Evolutionary conservation across 768 basidiomycete species (phyloP).

Genomic region (Auriscalpium microsporum): DNA sequence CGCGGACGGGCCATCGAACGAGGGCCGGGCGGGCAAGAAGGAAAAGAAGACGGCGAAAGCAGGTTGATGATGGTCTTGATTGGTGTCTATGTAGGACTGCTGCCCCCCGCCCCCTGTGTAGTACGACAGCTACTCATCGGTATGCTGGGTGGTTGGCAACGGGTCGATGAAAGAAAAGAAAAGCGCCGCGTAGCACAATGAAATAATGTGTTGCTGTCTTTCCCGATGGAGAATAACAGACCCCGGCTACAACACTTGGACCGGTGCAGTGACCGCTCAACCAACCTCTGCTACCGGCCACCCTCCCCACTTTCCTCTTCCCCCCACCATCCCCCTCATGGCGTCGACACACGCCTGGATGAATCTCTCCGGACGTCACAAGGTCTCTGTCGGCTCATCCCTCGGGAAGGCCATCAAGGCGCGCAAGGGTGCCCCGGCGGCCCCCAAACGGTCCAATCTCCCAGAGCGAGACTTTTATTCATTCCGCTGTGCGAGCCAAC

Average conservation of each 20-base stretch:
- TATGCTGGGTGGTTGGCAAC: too few species aligned
- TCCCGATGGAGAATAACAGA: too few species aligned
- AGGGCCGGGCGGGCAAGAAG: slow-evolving; percentile 28
- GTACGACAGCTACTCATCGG: too few species aligned
- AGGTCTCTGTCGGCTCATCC: slow-evolving; percentile 54
- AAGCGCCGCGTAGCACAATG: background rate
- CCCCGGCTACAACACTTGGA: too few species aligned
- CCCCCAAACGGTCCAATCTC: slow-evolving; percentile 37
- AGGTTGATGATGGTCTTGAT: background rate
- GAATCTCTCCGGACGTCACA: slow-evolving; percentile 36
- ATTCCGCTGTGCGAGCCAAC: slow-evolving; percentile 52
- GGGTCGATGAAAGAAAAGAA: background rate
- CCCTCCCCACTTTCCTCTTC: background rate
- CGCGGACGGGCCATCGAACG: slow-evolving; percentile 24
- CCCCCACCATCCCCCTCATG: background rate
- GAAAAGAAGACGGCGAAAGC: slow-evolving; percentile 31
- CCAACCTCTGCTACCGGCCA: background rate
- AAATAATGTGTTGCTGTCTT: background rate
- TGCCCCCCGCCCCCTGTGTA: background rate
- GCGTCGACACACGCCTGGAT: slow-evolving; percentile 13
- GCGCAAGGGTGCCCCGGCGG: slow-evolving; percentile 40
- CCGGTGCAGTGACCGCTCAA: too few species aligned
- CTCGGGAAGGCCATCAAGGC: slow-evolving; percentile 60
- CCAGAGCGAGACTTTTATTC: slow-evolving; percentile 68
- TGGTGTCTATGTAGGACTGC: too few species aligned